Percentiles rank a stretch among this genome's conserved stretches.
phyloP scores from a whole-genome alignment of 2,329 filamentous ascomycete species.

The Trichophyton simii region DNA sequence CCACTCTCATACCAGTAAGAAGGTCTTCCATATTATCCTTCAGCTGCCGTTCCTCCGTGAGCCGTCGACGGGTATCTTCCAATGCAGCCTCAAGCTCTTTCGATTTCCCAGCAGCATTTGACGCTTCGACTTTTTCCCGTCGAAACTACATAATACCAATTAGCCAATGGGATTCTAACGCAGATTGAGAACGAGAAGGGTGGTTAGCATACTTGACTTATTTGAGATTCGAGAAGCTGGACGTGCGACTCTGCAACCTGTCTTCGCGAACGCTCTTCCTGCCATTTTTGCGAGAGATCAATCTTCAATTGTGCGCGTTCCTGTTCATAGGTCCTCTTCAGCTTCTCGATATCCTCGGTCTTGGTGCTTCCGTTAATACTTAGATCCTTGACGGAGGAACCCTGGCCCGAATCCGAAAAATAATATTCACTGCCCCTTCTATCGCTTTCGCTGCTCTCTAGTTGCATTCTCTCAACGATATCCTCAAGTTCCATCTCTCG shows the following conservation, averaged over 20 bases:
- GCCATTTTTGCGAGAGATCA: constrained; percentile 71
- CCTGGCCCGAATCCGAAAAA: constrained; percentile 90
- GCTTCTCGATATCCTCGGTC: constrained; percentile 62
- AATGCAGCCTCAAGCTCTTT: constrained; percentile 68
- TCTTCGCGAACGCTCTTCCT: constrained; percentile 69
- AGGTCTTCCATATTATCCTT: constrained; percentile 94
- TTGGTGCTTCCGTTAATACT: constrained; percentile 47
- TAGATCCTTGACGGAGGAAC: constrained; percentile 66
- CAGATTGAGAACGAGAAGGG: not conserved
- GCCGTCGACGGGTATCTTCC: constrained; percentile 68
- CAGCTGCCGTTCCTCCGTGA: constrained; percentile 71
- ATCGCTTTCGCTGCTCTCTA: constrained; percentile 52
- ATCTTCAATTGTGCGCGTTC: constrained; percentile 78
- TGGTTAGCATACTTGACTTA: constrained; percentile 44
- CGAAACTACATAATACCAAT: constrained; percentile 28
- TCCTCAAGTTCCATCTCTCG: constrained; percentile 96
- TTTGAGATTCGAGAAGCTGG: constrained; percentile 64
- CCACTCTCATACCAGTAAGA: constrained; percentile 65
- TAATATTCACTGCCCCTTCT: constrained; percentile 81
- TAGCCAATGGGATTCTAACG: constrained; percentile 11
- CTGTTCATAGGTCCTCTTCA: constrained; percentile 75
- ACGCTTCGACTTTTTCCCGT: constrained; percentile 43
- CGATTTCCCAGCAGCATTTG: constrained; percentile 43
- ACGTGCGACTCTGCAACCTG: constrained; percentile 73
- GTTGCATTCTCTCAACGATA: constrained; percentile 73